These are phyloP conservation scores for Ramichloridium luteum DNA, from an alignment of 2,329 filamentous ascomycete genomes.

Conservation along the genomic window DNA sequence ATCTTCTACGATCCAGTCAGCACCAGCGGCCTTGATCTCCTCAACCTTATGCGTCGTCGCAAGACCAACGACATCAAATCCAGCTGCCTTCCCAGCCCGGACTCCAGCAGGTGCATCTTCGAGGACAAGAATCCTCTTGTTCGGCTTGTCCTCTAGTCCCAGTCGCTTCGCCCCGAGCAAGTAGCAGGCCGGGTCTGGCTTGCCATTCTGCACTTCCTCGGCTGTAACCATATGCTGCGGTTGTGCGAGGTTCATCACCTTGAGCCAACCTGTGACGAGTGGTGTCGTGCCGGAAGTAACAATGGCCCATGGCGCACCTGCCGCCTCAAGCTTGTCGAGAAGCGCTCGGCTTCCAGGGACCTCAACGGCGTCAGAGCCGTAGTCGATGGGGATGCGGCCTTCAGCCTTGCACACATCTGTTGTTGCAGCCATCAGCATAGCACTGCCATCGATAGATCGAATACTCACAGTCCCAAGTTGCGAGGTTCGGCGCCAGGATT, in stretches of 20 bases:
- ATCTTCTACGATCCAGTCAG: constrained; percentile 79
- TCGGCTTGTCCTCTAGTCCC: constrained; percentile 18
- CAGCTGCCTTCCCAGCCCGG: constrained; percentile 68
- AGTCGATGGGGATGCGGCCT: constrained; percentile 60
- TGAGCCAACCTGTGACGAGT: constrained; percentile 39
- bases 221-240: constrained; percentile 37
- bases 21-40: constrained; percentile 60
- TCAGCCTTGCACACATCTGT: constrained; percentile 71
- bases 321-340: constrained; percentile 18
- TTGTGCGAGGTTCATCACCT: constrained; percentile 36
- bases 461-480: constrained; percentile 67
- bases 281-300: constrained; percentile 42
- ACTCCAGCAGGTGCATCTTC: constrained; percentile 87
- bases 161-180: constrained; percentile 31
- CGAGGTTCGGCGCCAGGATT: constrained; percentile 68
- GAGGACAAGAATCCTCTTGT: constrained; percentile 53
- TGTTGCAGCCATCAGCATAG: neutral
- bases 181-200: constrained; percentile 41
- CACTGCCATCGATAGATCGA: neutral
- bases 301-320: constrained; percentile 67
- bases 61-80: constrained; percentile 73
- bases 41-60: constrained; percentile 69
- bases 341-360: constrained; percentile 64
- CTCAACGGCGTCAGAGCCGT: constrained; percentile 67
- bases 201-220: constrained; percentile 38